These are phyloP conservation scores for Agrocybe praecox DNA, from an alignment of 768 basidiomycete genomes.

Conservation along the genomic window DNA sequence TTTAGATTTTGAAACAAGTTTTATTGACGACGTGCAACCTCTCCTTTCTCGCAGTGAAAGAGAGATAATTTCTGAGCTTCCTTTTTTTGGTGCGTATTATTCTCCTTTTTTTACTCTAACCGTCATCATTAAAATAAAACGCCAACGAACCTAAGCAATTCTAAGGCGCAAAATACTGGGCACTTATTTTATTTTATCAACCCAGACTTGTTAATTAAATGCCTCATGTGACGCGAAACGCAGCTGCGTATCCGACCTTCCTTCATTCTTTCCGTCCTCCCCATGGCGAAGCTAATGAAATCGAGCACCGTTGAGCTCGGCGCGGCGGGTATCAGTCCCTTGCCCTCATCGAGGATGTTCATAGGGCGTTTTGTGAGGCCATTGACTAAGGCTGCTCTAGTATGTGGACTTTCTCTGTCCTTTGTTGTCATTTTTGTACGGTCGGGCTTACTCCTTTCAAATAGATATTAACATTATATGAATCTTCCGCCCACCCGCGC, in stretches of 20 bases:
- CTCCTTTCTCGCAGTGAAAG: conserved; percentile 9
- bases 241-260: conserved; percentile 68
- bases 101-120: background rate
- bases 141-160: background rate
- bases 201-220: conserved; percentile 52
- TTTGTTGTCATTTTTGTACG: background rate
- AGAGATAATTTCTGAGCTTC: conserved; percentile 26
- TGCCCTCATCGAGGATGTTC: conserved; percentile 58
- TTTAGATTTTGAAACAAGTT: background rate
- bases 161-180: conserved; percentile 63
- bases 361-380: conserved; percentile 52
- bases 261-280: conserved; percentile 67
- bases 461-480: conserved; percentile 78
- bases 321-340: conserved; percentile 55
- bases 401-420: conserved; percentile 5
- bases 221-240: conserved; percentile 51
- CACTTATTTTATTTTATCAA: conserved; percentile 75
- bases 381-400: conserved; percentile 59
- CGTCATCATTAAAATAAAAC: background rate
- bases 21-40: background rate
- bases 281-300: conserved; percentile 71
- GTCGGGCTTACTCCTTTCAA: background rate
- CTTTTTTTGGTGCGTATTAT: conserved; percentile 28
- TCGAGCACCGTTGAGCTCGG: conserved; percentile 70
- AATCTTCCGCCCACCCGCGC: conserved; percentile 71